Percentiles rank a stretch among this genome's conserved stretches.
phyloP scores from a whole-genome alignment of 1,284 basidiomycete species.

The Ustilago lituana region DNA sequence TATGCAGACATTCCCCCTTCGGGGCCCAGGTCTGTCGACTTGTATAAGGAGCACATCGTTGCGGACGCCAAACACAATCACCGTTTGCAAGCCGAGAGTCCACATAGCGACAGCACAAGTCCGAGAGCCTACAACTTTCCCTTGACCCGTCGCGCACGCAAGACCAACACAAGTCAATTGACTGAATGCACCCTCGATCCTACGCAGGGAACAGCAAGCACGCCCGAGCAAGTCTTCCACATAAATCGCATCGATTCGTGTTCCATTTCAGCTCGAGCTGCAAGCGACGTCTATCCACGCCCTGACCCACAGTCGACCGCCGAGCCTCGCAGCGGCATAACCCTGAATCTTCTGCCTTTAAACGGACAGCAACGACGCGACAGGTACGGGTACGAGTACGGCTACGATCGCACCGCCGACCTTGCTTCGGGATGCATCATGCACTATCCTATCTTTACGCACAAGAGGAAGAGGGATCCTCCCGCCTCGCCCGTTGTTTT shows the following conservation, averaged over 20 bases:
- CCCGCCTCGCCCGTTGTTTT: neutral
- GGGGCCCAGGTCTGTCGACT: slow-evolving; percentile 7
- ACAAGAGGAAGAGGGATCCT: slow-evolving; percentile 1
- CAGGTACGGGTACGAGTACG: slow-evolving; percentile 7
- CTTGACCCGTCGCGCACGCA: neutral
- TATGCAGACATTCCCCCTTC: neutral
- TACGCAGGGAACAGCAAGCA: neutral
- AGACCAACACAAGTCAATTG: neutral
- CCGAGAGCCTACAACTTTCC: neutral
- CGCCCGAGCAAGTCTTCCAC: slow-evolving; percentile 10
- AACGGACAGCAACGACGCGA: neutral
- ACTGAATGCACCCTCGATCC: neutral
- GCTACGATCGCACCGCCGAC: slow-evolving; percentile 16
- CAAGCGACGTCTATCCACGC: slow-evolving; percentile 8
- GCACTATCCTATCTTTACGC: slow-evolving; percentile 26
- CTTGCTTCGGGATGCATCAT: slow-evolving; percentile 25
- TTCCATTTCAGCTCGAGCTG: neutral
- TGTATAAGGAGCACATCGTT: slow-evolving; percentile 9
- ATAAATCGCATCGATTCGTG: neutral
- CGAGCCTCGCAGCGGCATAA: no score
- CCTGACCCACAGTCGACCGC: neutral
- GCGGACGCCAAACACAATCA: neutral
- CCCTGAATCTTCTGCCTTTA: no score
- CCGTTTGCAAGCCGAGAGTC: no score
- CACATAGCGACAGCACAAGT: neutral